Evolutionary conservation across 129 eudicot species (phyloP).

Genomic region (Helianthus annuus): DNA sequence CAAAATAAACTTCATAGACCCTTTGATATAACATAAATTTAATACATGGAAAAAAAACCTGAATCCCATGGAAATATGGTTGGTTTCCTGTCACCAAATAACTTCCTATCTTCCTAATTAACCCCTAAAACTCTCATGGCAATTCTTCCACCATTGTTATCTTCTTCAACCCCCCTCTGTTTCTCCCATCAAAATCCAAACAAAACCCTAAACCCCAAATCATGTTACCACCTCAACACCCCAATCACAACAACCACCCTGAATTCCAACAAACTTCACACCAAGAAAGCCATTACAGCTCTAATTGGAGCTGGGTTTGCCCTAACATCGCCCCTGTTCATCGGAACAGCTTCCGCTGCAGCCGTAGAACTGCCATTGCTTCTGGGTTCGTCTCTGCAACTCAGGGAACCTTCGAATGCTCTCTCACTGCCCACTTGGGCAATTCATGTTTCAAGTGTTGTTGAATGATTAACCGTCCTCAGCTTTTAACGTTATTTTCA

Average conservation of each 20-base stretch:
- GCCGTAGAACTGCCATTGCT: slow-evolving; percentile 49
- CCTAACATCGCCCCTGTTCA: slow-evolving; percentile 44
- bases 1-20: no score
- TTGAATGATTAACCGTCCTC: no score
- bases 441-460: no score
- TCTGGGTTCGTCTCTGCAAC: slow-evolving; percentile 43
- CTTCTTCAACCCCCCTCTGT: slow-evolving; percentile 22
- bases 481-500: no score
- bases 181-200: slow-evolving; percentile 8
- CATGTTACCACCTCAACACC: slow-evolving; percentile 17
- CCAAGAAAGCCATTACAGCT: slow-evolving; percentile 35
- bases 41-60: no score
- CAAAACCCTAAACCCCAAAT: slow-evolving; percentile 22
- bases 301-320: slow-evolving; percentile 63
- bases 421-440: slow-evolving; percentile 98
- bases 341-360: slow-evolving; percentile 54
- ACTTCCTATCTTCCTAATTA: slow-evolving; percentile 20
- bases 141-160: slow-evolving; percentile 28
- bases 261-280: slow-evolving; percentile 1
- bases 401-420: slow-evolving; percentile 82
- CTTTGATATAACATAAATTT: no score
- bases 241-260: background rate
- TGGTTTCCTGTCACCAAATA: slow-evolving; percentile 14
- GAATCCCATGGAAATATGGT: background rate
- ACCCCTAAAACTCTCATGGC: slow-evolving; percentile 15